These are phyloP conservation scores for Pichia sp. DNA, from an alignment of 1,139 yeast species.

Conservation along the genomic window DNA sequence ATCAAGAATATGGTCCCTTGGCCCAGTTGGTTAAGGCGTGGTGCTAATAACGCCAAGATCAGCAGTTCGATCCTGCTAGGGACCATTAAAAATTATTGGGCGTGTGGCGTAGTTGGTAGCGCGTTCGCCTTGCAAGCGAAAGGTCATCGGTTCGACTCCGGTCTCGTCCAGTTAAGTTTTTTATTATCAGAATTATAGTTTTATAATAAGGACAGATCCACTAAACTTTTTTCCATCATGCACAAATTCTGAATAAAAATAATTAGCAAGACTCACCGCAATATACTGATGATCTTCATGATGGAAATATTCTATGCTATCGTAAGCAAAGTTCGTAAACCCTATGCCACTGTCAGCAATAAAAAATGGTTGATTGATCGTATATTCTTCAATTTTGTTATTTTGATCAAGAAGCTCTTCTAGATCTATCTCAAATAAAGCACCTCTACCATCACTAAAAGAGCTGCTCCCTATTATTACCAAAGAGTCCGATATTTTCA, in stretches of 20 bases:
- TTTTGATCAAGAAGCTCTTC: conserved; percentile 20
- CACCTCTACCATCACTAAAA: conserved; percentile 38
- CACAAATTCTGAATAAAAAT: conserved; percentile 9
- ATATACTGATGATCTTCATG: conserved; percentile 27
- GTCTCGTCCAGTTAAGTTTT: conserved; percentile 43
- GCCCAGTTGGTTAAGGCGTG: conserved; percentile 92
- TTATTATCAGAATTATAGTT: not conserved
- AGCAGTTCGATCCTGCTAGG: conserved; percentile 63
- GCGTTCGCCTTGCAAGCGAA: conserved; percentile 55
- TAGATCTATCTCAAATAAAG: conserved; percentile 39
- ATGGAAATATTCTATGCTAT: conserved; percentile 27
- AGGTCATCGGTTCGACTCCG: conserved; percentile 65
- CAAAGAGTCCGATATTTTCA: conserved; percentile 3
- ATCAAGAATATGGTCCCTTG: conserved; percentile 78
- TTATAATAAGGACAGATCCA: conserved; percentile 1
- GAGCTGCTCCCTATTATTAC: conserved; percentile 24
- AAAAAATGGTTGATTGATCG: conserved; percentile 17
- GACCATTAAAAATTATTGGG: conserved; percentile 40
- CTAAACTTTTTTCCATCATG: not conserved
- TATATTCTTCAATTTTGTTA: not conserved
- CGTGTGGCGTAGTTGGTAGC: conserved; percentile 5
- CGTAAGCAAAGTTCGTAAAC: conserved; percentile 39
- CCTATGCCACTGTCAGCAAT: conserved; percentile 30
- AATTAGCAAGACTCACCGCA: conserved; percentile 45
- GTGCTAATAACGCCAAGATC: conserved; percentile 68